Evolutionary conservation across 208 protist genomes (phyloP).

Genomic region (Herpetomonas tarakana): DNA sequence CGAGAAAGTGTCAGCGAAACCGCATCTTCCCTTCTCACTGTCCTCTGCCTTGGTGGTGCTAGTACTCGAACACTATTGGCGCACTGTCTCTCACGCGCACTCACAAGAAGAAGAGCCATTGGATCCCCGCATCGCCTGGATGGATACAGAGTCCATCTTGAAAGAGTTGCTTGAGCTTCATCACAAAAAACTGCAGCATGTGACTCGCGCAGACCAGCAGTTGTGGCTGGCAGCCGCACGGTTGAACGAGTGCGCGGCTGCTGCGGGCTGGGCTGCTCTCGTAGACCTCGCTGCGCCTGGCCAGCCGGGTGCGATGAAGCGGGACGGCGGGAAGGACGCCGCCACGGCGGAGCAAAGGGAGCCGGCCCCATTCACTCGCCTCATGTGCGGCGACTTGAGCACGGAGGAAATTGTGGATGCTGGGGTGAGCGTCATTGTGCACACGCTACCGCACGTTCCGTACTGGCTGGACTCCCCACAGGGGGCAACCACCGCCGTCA

Average conservation of each 20-base stretch:
- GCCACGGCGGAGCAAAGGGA: too few species aligned
- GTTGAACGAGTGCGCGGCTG: conserved; percentile 11
- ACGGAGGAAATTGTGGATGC: conserved; percentile 1
- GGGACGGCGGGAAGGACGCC: too few species aligned
- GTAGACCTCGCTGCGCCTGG: too few species aligned
- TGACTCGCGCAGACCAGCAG: conserved; percentile 8
- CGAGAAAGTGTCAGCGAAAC: too few species aligned
- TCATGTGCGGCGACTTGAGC: background rate
- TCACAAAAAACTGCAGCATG: conserved; percentile 3
- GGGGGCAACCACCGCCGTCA: background rate
- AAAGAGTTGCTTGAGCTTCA: conserved; percentile 4
- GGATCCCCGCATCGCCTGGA: too few species aligned
- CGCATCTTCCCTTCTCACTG: too few species aligned
- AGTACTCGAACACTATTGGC: too few species aligned
- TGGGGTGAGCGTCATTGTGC: background rate
- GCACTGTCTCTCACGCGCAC: too few species aligned
- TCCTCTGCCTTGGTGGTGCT: too few species aligned
- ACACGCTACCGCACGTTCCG: background rate
- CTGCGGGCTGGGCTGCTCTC: background rate
- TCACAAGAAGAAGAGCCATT: too few species aligned
- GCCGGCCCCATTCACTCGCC: background rate
- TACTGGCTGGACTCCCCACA: background rate
- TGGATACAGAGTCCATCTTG: conserved; percentile 18
- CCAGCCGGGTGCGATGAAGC: too few species aligned
- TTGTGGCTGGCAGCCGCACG: conserved; percentile 6